Base-by-base conservation (phyloP, 2,329 filamentous ascomycete genomes). In the Colletotrichum sp. region DNA sequence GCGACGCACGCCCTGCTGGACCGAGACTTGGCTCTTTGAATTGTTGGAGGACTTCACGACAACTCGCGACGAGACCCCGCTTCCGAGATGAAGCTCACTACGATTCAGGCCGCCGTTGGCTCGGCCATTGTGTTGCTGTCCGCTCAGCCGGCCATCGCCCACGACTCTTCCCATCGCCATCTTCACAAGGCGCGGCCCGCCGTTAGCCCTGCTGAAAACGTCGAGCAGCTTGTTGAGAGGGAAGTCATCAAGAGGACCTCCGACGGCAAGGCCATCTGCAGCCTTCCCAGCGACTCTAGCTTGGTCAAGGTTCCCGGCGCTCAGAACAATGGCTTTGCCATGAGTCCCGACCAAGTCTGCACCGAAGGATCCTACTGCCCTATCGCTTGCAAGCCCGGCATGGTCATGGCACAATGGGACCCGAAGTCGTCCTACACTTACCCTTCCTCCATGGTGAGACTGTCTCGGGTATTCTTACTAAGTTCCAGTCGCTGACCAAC, bases 401-500 rank as follows among this genome's bases (percentile, higher is more conserved):
- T 95, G 86, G 91, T 96, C 32, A 95, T 94, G 88, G 91, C 92
- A 77, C 95, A 96, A 83, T 96, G 95, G 95, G 92, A 95, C 81
- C 92, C 93, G 0, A 84, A 88, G 74, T 94, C 94, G 6, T 92
- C 88, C 7, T 96, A 95, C 82, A 86, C 84, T 43, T 95, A 93
- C 83, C 93, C 94, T 3, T 84, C 89, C 77, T 96, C 94, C 5
- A 95, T 95, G 92, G 93, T 95, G 24, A 72, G 65, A 34, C 13
- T 68, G 71, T 39, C 60, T 72, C 67, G 64, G 43, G 18, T 10
- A 36, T 57, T 72, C 68, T 30, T 24, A 68, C 26, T 32, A 9
- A n/a, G 8, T 48, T 39, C 28, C 24, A 34, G 24, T 67, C 26
- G 21, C 75, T 71, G 39, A 69, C 48, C 30, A 60, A 39, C 5